Conservation (phyloP, 2,329 filamentous ascomycete genomes). For the Fusarium sp. region DNA sequence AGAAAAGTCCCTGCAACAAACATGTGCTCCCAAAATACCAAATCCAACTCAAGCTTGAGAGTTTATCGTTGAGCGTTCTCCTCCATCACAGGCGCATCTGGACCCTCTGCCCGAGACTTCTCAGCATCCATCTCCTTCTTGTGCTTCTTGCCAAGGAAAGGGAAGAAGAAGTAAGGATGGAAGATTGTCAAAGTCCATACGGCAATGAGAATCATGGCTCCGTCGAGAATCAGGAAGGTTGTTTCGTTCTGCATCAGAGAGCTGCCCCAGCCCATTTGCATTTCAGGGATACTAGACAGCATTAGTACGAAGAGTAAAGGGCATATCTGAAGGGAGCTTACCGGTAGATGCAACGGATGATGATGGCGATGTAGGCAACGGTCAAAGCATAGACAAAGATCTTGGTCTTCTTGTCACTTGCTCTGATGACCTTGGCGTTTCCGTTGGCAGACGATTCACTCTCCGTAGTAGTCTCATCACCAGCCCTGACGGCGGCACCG, state of each 20-base stretch:
- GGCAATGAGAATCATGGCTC: conserved; percentile 27
- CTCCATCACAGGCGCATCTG: neutral
- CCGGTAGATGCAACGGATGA: conserved; percentile 36
- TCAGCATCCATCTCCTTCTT: neutral
- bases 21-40: no score
- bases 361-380: conserved; percentile 24
- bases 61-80: neutral
- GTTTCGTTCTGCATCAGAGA: conserved; percentile 35
- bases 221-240: conserved; percentile 30
- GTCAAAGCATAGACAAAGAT: conserved; percentile 21
- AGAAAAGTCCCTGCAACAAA: neutral
- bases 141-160: conserved; percentile 13
- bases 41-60: neutral
- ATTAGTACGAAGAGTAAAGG: neutral
- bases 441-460: neutral
- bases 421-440: neutral
- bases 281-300: conserved; percentile 16
- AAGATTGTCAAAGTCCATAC: conserved; percentile 31
- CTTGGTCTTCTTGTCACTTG: conserved; percentile 30
- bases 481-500: neutral
- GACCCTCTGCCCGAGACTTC: neutral
- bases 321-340: neutral
- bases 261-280: conserved; percentile 37
- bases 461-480: neutral
- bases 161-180: conserved; percentile 32